Evolutionary conservation across 495 filamentous ascomycete species (phyloP).

Genomic region (Hyaloscypha variabilis): DNA sequence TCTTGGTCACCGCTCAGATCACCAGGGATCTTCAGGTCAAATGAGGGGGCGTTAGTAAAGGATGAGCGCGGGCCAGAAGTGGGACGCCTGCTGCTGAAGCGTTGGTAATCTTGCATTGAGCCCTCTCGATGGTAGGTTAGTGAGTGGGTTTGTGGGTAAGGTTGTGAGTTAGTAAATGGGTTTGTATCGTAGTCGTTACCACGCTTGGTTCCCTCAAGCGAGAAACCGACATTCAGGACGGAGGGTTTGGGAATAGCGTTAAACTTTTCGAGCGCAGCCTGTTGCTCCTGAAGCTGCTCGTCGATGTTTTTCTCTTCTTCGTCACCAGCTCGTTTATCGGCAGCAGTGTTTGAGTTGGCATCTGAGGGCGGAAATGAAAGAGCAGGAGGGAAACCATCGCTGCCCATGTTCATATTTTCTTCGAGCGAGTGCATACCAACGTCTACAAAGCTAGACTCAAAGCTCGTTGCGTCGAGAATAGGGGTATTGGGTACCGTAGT

Average conservation of each 20-base stretch:
- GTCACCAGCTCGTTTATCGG: background rate
- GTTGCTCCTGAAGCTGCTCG: conserved; percentile 9
- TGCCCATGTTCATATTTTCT: conserved; percentile 1
- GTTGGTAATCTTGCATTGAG: background rate
- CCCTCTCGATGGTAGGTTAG: background rate
- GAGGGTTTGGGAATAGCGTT: background rate
- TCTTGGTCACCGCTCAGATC: background rate
- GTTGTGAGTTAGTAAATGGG: background rate
- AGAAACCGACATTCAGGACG: conserved; percentile 14
- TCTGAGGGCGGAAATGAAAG: background rate
- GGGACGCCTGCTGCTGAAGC: background rate
- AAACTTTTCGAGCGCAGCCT: background rate
- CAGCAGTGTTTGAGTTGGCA: background rate
- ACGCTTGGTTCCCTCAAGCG: background rate
- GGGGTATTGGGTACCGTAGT: background rate
- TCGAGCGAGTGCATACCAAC: conserved; percentile 3
- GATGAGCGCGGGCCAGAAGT: background rate
- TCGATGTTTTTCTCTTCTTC: background rate
- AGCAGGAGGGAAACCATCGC: background rate
- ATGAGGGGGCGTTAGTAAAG: background rate
- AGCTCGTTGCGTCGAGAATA: background rate
- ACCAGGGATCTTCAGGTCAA: background rate
- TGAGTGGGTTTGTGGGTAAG: background rate
- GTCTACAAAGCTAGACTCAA: background rate
- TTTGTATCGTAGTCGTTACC: conserved; percentile 11